These are phyloP conservation scores for Cornus suecica DNA, from an alignment of 148 eudicot genomes.

Conservation along the genomic window DNA sequence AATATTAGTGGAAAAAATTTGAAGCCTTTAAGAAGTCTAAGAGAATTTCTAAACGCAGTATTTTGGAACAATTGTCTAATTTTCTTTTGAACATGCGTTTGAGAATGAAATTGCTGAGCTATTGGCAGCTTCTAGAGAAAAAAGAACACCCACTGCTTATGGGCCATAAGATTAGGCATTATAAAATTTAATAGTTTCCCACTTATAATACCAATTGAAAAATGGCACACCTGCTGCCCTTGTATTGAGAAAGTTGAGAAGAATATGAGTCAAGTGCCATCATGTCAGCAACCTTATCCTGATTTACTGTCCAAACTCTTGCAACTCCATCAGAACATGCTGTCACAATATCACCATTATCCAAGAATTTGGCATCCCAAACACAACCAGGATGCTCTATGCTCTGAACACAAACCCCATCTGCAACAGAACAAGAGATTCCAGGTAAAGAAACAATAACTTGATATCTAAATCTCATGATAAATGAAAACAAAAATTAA, in stretches of 20 bases:
- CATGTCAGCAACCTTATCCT: constrained; percentile 66
- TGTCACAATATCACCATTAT: constrained; percentile 86
- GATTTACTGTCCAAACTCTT: constrained; percentile 78
- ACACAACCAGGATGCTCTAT: constrained; percentile 99
- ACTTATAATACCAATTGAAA: not conserved
- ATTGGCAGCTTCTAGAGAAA: too few species aligned
- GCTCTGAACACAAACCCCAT: constrained; percentile 86
- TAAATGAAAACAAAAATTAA: not conserved
- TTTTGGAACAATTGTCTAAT: too few species aligned
- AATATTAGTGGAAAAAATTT: too few species aligned
- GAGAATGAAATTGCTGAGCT: too few species aligned
- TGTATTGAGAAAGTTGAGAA: constrained; percentile 69
- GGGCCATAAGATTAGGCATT: not conserved
- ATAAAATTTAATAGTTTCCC: not conserved
- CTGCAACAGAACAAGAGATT: constrained; percentile 40
- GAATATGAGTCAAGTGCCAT: constrained; percentile 54
- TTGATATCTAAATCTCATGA: not conserved
- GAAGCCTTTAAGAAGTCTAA: too few species aligned
- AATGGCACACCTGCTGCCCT: constrained; percentile 65
- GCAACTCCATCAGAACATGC: constrained; percentile 94
- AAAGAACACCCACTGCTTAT: not conserved
- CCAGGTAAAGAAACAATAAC: not conserved
- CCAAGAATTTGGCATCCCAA: constrained; percentile 96
- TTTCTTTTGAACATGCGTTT: too few species aligned
- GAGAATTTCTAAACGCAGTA: too few species aligned